Conservation (phyloP, 1,284 basidiomycete genomes). For the Ceratobasidium sp. region DNA sequence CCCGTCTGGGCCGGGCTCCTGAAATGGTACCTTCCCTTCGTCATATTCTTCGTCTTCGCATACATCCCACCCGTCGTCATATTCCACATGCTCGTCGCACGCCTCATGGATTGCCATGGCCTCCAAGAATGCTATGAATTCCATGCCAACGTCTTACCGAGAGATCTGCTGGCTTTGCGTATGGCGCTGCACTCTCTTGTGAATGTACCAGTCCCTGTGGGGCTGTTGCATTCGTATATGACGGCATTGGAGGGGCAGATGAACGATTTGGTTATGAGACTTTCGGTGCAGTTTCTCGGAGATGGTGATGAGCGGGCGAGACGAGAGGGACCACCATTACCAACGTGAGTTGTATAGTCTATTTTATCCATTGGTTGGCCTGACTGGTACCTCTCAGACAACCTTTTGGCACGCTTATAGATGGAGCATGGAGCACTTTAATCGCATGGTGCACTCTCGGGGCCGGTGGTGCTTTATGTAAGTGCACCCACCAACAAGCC, state of each 20-base stretch:
- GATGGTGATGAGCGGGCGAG: not conserved
- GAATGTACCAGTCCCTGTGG: slow-evolving; percentile 1
- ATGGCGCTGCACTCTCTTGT: not conserved
- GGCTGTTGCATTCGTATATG: not conserved
- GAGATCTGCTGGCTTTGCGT: not conserved
- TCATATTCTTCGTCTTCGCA: not conserved
- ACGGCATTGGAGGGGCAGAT: not conserved
- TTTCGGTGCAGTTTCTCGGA: not conserved
- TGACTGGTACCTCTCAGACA: not conserved
- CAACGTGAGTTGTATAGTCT: not conserved
- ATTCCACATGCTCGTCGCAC: not conserved
- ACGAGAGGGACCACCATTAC: not conserved
- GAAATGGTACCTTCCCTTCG: not conserved
- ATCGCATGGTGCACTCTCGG: slow-evolving; percentile 6
- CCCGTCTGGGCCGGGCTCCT: not conserved
- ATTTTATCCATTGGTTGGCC: not conserved
- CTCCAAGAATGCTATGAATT: not conserved
- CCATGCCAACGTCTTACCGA: not conserved
- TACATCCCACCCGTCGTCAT: not conserved
- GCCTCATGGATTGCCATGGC: not conserved
- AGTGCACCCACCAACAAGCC: not conserved
- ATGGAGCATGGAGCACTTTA: not conserved
- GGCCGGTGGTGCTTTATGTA: not conserved
- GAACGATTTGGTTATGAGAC: slow-evolving; percentile 1
- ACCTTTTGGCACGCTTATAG: not conserved